A percentile compares a stretch with the other conserved stretches of the same genome.
Conservation (phyloP, 2,329 filamentous ascomycete species). For the Xylariaceae sp. region DNA sequence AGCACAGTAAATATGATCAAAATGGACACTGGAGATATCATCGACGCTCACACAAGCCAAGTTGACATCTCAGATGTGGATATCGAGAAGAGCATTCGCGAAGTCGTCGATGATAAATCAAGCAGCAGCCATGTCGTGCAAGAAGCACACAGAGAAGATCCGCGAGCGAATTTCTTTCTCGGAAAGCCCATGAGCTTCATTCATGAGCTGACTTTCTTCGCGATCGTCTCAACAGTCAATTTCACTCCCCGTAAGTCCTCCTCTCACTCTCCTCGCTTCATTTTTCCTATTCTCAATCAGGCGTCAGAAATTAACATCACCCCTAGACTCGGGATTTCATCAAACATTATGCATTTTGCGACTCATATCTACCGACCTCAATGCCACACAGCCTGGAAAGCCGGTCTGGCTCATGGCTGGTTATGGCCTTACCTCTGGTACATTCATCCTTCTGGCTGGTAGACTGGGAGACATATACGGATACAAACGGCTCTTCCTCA, state of each 20-base stretch:
- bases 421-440: slow-evolving; percentile 46
- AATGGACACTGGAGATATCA: too few species aligned
- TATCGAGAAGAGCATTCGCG: background rate
- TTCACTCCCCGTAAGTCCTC: slow-evolving; percentile 28
- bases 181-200: slow-evolving; percentile 24
- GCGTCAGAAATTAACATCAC: slow-evolving; percentile 4
- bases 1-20: too few species aligned
- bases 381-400: slow-evolving; percentile 36
- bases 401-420: slow-evolving; percentile 45
- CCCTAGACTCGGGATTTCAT: slow-evolving; percentile 27
- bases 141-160: slow-evolving; percentile 13
- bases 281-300: background rate
- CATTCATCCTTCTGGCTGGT: slow-evolving; percentile 47
- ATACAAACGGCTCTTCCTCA: slow-evolving; percentile 44
- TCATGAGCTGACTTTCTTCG: slow-evolving; percentile 27
- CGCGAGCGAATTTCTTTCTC: slow-evolving; percentile 25
- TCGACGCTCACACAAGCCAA: too few species aligned
- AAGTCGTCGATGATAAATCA: slow-evolving; percentile 15
- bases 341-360: slow-evolving; percentile 34
- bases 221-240: slow-evolving; percentile 28
- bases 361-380: slow-evolving; percentile 42
- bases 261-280: background rate
- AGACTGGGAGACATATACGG: slow-evolving; percentile 48
- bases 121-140: slow-evolving; percentile 21
- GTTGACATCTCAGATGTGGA: too few species aligned